Conservation (phyloP, 192 early-diverging fungal genomes). For the Blastocladiella britannica region DNA sequence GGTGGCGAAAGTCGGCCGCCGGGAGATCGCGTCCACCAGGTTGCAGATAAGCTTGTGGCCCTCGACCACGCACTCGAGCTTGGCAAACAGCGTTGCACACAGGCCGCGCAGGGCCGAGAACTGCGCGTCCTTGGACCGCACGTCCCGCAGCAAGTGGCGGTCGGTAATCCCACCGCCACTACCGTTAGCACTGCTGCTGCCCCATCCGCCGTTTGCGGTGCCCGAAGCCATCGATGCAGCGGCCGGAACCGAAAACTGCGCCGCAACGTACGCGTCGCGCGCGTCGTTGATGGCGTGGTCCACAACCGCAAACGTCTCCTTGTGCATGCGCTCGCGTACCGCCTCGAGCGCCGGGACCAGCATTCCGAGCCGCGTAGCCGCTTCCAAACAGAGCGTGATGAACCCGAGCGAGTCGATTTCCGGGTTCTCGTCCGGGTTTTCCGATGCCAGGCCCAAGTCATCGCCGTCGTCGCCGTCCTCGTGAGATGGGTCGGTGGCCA, state of each 20-base stretch:
- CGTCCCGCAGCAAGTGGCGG: neutral
- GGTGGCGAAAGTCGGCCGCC: too few relatives aligned
- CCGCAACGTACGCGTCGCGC: neutral
- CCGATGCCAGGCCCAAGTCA: slow-evolving; percentile 8
- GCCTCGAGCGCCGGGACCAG: slow-evolving; percentile 24
- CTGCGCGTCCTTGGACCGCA: neutral
- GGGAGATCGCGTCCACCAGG: neutral
- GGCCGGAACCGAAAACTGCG: neutral
- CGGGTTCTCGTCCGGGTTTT: slow-evolving; percentile 27
- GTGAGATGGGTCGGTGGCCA: neutral
- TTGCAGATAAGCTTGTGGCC: neutral
- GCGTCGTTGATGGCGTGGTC: neutral
- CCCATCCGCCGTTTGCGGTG: too few relatives aligned
- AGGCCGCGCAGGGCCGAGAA: neutral
- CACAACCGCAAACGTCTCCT: slow-evolving; percentile 4
- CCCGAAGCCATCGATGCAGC: neutral
- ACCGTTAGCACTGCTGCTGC: too few relatives aligned
- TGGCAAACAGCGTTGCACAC: neutral
- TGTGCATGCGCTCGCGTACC: slow-evolving; percentile 4
- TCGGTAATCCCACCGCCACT: neutral
- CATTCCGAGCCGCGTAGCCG: slow-evolving; percentile 14
- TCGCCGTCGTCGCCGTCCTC: neutral
- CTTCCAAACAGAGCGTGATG: slow-evolving; percentile 22
- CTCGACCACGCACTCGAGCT: neutral
- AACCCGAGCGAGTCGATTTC: slow-evolving; percentile 30